Base-by-base conservation (phyloP, 371 early-diverging fungal species). In the Rhizopus delemar region DNA sequence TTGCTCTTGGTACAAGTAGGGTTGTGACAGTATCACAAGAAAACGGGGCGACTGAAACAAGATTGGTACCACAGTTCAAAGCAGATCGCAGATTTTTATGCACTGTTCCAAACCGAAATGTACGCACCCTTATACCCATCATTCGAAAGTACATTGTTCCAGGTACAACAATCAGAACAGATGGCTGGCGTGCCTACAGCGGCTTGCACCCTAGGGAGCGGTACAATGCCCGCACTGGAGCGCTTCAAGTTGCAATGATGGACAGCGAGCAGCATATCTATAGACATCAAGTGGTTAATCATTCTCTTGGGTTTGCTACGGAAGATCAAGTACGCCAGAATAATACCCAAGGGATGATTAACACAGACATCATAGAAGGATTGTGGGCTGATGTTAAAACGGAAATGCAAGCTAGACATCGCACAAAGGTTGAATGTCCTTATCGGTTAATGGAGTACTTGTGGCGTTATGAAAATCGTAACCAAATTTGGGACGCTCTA, bases 171-270 rank as follows among this genome's bases (percentile, higher is more conserved):
- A 41, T 57, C n/a, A 46, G 51, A 9, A 38, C 57, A 0, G 57
- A 57, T 45, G 51, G 59, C 1, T 59, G 59, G 59, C 2, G 15
- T 0, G 59, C 52, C 1, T 59, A 51, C 5, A 4, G 29, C 13
- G 32, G 15, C 13, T 32, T 48, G 0, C 29, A 48, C 13, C 29
- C 29, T 48, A 7, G 29, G 5, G 16, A 48, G n/a, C 5, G n/a
- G 5, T 13, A 13, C 13, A n/a, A 43, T 43, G n/a, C 13, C 5
- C 43, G 43, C 13, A 43, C 15, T 13, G 43, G 15, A 5, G 43
- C 48, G 5, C 29, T 48, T 3, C 29, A 9, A 8, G 48, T n/a
- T 29, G 48, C 32, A 48, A 28, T 48, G 29, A 28, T 7, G 5
- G 9, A 28, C 34, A 4, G 11, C 31, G 54, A 35, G 8, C 31